These are phyloP conservation scores for Neocallimastix lanati DNA, from an alignment of 192 early-diverging fungal genomes.

Conservation along the genomic window DNA sequence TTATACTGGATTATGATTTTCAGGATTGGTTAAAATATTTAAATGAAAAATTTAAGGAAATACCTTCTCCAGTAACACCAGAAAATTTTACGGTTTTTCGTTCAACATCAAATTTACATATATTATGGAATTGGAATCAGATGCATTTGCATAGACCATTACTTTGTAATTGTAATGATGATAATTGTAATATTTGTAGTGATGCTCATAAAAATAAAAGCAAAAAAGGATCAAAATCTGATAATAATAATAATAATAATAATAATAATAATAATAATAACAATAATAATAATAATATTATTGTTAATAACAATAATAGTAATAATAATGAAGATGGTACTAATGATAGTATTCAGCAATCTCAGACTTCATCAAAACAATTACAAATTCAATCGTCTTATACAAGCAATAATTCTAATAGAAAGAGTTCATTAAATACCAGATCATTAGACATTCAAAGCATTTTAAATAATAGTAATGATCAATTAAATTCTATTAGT, in stretches of 20 bases:
- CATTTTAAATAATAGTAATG: neutral
- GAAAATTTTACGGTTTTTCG: neutral
- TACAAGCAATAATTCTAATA: neutral
- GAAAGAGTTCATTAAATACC: neutral
- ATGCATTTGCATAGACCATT: neutral
- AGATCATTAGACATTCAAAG: neutral
- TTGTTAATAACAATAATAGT: no score
- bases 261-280: neutral
- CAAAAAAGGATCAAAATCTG: neutral
- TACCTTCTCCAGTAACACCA: neutral
- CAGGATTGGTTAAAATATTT: neutral
- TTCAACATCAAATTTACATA: neutral
- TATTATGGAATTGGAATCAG: neutral
- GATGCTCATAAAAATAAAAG: neutral
- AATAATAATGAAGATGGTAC: no score
- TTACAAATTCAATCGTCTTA: no score
- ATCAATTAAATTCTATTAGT: neutral
- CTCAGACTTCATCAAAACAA: no score
- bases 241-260: neutral
- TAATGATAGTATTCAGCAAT: no score
- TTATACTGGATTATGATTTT: neutral
- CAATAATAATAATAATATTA: neutral
- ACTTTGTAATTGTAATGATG: neutral
- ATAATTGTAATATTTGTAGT: neutral
- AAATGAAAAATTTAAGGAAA: neutral